Evolutionary conservation across 805 yeast species (phyloP), one percentile per base, ranked within the genome.

Genomic region (Starmerella vaccinii): DNA sequence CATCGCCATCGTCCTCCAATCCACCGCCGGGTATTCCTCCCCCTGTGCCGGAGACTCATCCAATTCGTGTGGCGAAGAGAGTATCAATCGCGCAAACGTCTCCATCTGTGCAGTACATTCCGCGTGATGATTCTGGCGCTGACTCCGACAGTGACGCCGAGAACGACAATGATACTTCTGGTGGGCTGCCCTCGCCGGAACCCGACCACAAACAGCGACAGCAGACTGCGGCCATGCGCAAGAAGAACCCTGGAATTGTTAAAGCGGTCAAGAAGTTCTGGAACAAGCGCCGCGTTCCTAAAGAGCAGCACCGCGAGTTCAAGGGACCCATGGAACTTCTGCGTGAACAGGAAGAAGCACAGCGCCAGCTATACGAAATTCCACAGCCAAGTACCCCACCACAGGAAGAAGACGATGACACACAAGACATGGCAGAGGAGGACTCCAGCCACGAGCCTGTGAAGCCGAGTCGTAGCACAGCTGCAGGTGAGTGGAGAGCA

Each of bases 1-100:
- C 24, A 1, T 9, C 34, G 26, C 32, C 34, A 1, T 15, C 30
- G 13, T 22, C 38, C 5, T 21, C 37, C 1, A 43, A 33, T 16
- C 47, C 40, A 12, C 39, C 47, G 23, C 45, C 45, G 23, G 34
- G 45, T 6, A 41, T 41, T 16, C 45, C 45, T 7, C 45, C 45
- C 3, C 45, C 45, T 16, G 34, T 41, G 5, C 45, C 45, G 7
- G 23, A n/a, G 16, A 24, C 34, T 3, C 37, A 21, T n/a, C 39
- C 22, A 13, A 46, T 39, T 1, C 35, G 38, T 5, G 29, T 32
- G 12, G 46, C 38, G 19, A 43, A 43, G 46, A 18, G 38, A 21
- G 46, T 43, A 15, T 43, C 42, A 4, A 46, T 46, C 16, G 41
- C 49, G 2, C 22, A 23, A 15, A 33, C 33, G 32, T 26, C 49